These are phyloP conservation scores for Calonectria honghensis DNA, from an alignment of 2,329 filamentous ascomycete genomes.

Conservation along the genomic window DNA sequence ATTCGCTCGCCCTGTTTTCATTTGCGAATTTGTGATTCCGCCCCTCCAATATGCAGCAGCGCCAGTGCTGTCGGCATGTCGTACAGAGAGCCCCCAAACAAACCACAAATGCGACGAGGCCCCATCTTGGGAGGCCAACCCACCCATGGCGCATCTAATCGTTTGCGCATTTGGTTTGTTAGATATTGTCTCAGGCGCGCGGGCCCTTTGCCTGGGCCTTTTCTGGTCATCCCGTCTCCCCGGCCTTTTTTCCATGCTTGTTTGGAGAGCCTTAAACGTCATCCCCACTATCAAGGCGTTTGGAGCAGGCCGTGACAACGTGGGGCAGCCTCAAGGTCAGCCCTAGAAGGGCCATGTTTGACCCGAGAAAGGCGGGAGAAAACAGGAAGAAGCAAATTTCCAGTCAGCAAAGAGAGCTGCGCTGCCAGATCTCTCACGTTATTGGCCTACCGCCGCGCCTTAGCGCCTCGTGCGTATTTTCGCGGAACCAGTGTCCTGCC, in stretches of 20 bases:
- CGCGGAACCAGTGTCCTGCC: neutral
- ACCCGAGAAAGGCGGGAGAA: constrained; percentile 13
- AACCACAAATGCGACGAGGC: constrained; percentile 10
- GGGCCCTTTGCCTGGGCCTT: neutral
- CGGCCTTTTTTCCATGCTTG: neutral
- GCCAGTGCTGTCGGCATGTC: constrained; percentile 17
- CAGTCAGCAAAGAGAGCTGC: neutral
- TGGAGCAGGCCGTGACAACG: neutral
- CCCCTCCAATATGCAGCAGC: constrained; percentile 21
- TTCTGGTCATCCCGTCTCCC: neutral
- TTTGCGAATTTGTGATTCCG: constrained; percentile 18
- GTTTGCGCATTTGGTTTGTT: constrained; percentile 7
- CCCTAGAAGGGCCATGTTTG: constrained; percentile 14
- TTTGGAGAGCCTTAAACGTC: neutral
- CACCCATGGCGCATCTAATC: neutral
- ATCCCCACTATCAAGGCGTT: constrained; percentile 8
- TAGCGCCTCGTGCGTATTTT: constrained; percentile 4
- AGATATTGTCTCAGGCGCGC: neutral
- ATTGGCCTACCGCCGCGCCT: neutral
- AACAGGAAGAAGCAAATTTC: neutral
- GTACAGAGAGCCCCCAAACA: constrained; percentile 16
- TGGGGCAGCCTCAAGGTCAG: neutral
- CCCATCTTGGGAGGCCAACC: neutral
- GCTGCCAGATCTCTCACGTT: neutral
- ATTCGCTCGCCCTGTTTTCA: constrained; percentile 28